These are phyloP conservation scores for Agaricales sp. DNA, from an alignment of 1,284 basidiomycete genomes.

Conservation along the genomic window DNA sequence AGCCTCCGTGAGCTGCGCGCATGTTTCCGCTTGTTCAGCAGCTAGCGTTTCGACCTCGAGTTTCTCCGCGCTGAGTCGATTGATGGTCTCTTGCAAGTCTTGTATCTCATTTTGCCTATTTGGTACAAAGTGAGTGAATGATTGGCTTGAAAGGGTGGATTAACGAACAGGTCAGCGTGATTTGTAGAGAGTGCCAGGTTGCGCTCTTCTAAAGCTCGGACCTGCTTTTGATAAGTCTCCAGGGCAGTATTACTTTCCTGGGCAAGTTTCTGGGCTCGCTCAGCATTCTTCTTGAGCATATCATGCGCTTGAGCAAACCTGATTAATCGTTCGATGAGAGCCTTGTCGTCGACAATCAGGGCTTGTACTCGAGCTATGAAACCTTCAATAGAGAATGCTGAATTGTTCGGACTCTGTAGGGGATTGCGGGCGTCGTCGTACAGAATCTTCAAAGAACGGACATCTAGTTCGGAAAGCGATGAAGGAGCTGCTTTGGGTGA, in stretches of 20 bases:
- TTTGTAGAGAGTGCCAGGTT: slow-evolving; percentile 46
- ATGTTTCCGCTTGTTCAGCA: slow-evolving; percentile 62
- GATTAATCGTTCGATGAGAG: slow-evolving; percentile 73
- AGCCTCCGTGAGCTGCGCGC: slow-evolving; percentile 60
- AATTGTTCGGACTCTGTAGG: slow-evolving; percentile 25
- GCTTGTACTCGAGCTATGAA: slow-evolving; percentile 71
- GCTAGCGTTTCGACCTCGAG: slow-evolving; percentile 59
- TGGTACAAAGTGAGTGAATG: slow-evolving; percentile 6
- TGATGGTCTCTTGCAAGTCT: slow-evolving; percentile 49
- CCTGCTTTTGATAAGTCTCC: slow-evolving; percentile 84
- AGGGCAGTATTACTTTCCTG: slow-evolving; percentile 68
- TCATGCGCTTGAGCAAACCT: slow-evolving; percentile 83
- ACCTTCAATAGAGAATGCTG: slow-evolving; percentile 55
- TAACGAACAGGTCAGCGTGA: slow-evolving; percentile 16
- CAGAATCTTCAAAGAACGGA: slow-evolving; percentile 65
- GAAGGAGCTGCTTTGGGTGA: slow-evolving; percentile 28
- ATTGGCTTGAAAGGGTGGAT: slow-evolving; percentile 4
- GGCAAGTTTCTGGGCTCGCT: slow-evolving; percentile 80
- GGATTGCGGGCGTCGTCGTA: slow-evolving; percentile 38
- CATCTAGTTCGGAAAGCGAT: slow-evolving; percentile 71
- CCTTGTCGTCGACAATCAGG: slow-evolving; percentile 70
- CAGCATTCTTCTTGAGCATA: slow-evolving; percentile 81
- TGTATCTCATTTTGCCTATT: slow-evolving; percentile 62
- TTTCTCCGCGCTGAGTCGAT: slow-evolving; percentile 52
- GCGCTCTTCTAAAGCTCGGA: slow-evolving; percentile 68